phyloP scores from a whole-genome alignment of 768 basidiomycete genomes.

The Boletus pseudo-olivaceus region DNA sequence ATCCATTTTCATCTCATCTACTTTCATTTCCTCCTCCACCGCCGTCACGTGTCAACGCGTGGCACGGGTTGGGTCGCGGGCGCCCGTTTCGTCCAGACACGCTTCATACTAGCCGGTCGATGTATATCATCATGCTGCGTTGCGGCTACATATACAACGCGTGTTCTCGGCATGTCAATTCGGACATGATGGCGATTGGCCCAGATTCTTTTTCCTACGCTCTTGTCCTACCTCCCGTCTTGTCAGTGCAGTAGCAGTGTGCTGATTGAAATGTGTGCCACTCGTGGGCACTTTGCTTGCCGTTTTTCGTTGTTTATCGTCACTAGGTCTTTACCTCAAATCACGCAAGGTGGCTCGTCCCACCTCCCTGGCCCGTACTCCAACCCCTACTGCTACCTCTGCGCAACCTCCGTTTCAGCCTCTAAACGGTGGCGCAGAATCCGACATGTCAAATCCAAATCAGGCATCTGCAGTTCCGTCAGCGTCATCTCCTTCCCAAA shows the following conservation, averaged over 20 bases:
- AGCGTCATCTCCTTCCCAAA: conserved; percentile 25
- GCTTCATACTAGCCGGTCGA: conserved; percentile 28
- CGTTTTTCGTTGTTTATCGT: conserved; percentile 32
- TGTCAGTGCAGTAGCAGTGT: conserved; percentile 34
- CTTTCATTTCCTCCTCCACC: conserved; percentile 32
- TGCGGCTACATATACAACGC: conserved; percentile 31
- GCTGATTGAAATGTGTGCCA: conserved; percentile 40
- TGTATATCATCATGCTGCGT: conserved; percentile 34
- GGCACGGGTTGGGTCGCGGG: conserved; percentile 32
- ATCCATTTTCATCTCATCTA: conserved; percentile 32
- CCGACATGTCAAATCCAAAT: conserved; percentile 37
- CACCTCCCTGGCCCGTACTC: conserved; percentile 47
- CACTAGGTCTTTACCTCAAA: conserved; percentile 81
- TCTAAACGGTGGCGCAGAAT: conserved; percentile 34
- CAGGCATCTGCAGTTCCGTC: conserved; percentile 33
- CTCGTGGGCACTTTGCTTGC: conserved; percentile 35
- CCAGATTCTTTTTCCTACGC: conserved; percentile 29
- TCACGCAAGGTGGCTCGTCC: conserved; percentile 74
- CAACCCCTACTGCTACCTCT: conserved; percentile 33
- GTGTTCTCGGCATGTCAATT: conserved; percentile 34
- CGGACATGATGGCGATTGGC: conserved; percentile 35
- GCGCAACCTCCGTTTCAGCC: conserved; percentile 29
- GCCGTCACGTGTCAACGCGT: conserved; percentile 39
- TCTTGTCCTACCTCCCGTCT: conserved; percentile 32
- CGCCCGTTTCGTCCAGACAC: conserved; percentile 26